Percentiles rank a stretch among this genome's conserved stretches.
Evolutionary conservation across 352 stramenopile genomes (phyloP).

Genomic region (Globisporangium splendens): DNA sequence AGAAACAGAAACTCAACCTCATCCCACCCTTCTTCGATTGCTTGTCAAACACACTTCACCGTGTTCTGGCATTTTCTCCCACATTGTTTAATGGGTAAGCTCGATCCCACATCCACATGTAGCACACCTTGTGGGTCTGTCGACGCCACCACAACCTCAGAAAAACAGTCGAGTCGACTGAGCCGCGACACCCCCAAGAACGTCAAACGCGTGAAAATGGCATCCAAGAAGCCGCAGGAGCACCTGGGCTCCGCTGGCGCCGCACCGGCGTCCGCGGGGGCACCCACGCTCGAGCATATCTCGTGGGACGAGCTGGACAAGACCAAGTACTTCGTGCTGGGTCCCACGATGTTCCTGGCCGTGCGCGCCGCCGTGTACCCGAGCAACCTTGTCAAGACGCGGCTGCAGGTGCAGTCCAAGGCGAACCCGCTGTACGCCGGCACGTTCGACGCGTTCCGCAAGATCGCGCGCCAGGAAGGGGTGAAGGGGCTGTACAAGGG

Average conservation of each 20-base stretch:
- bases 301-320: conserved; percentile 90
- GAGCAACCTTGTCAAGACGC: conserved; percentile 87
- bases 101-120: not conserved
- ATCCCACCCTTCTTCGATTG: not conserved
- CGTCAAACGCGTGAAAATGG: too few relatives aligned
- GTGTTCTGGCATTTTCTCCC: not conserved
- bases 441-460: conserved; percentile 81
- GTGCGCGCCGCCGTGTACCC: conserved; percentile 85
- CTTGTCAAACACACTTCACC: not conserved
- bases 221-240: not conserved
- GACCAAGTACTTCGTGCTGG: conserved; percentile 81
- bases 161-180: not conserved
- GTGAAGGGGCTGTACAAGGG: conserved; percentile 82
- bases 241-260: not conserved
- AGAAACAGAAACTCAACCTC: too few relatives aligned
- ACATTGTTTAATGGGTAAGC: not conserved
- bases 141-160: not conserved
- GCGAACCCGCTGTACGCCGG: conserved; percentile 67
- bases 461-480: conserved; percentile 78
- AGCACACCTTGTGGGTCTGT: not conserved
- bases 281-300: conserved; percentile 64
- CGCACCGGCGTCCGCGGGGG: conserved; percentile 1
- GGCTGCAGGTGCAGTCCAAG: conserved; percentile 81
- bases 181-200: not conserved
- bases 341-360: conserved; percentile 75